These are phyloP conservation scores for Microdochium trichocladiopsis DNA, from an alignment of 2,329 filamentous ascomycete species.

Conservation along the genomic window DNA sequence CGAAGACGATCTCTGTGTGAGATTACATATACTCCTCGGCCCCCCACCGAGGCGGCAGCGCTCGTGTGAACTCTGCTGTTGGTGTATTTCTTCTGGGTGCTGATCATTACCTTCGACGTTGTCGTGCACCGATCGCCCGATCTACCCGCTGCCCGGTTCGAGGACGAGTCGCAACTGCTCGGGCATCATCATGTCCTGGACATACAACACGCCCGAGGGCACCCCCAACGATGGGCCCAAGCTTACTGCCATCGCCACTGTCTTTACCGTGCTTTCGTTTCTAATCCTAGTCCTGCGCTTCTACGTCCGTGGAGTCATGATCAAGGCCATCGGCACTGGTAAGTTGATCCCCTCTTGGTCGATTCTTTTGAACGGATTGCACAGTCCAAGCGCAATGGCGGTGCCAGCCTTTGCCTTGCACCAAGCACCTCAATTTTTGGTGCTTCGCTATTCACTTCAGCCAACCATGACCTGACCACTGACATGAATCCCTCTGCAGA, in stretches of 20 bases:
- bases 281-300: slow-evolving; percentile 21
- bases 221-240: slow-evolving; percentile 23
- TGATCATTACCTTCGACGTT: neutral
- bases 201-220: slow-evolving; percentile 24
- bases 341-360: slow-evolving; percentile 4
- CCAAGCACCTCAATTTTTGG: too few species aligned
- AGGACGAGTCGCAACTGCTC: neutral
- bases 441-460: too few species aligned
- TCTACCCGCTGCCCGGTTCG: too few species aligned
- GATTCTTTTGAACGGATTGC: neutral
- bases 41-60: neutral
- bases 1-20: too few species aligned
- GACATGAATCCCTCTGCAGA: neutral
- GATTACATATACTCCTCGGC: neutral
- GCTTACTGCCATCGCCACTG: slow-evolving; percentile 19
- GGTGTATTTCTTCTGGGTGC: neutral
- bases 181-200: slow-evolving; percentile 23
- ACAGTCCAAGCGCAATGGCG: too few species aligned
- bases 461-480: neutral
- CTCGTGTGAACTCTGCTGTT: neutral
- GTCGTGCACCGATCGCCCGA: neutral
- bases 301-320: slow-evolving; percentile 23
- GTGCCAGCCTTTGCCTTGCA: too few species aligned
- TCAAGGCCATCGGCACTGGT: slow-evolving; percentile 27
- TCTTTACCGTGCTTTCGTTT: slow-evolving; percentile 21